Base-by-base conservation (phyloP, 257 asterid species). In the Ballota nigra region DNA sequence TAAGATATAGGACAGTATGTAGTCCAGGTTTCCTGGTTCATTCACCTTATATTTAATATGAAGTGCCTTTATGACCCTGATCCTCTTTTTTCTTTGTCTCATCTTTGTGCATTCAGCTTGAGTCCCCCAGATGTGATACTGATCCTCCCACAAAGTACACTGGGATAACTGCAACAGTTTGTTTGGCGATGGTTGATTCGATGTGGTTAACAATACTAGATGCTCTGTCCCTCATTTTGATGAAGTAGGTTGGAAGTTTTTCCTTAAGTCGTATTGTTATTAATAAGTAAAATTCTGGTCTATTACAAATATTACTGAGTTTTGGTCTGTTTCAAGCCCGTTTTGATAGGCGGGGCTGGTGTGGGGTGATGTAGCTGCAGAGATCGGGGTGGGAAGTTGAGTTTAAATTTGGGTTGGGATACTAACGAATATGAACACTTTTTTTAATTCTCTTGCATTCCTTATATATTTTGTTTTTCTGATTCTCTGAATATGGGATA, bases 191-290 rank as follows among this genome's bases (percentile, higher is more conserved):
- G 90, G 97, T 94, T 81, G 97, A 94, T 77, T 89, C 97, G 22
- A 80, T 82, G 81, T 94, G 99, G 99, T 78, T 94, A 76, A 94
- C 86, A 75, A 85, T 94, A 78, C 92, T 94, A 59, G 99, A 94
- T 78, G 97, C 99, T 24, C 84, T 94, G 78, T 91, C 99, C 64
- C 83, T 94, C 77, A 86, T 94, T 73, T 81, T 94, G 87, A 79
- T 91, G 70, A 94, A 87, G 99, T 94, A 83, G 24, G 84, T 86
- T 72, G 67, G 70, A 65, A 45, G 69, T 28, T 43, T 77, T 77
- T 75, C 69, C 72, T 75, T 29, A 10, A 77, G 67, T 69, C 41
- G 68, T 73, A 47, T 49, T 67, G 67, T n/a, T 64, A 18, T 63
- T 24, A 51, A 15, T 65, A 24, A 55, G 34, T 41, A 10, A 41